phyloP scores from a whole-genome alignment of 768 basidiomycete species.

The Pisolithus microcarpus region DNA sequence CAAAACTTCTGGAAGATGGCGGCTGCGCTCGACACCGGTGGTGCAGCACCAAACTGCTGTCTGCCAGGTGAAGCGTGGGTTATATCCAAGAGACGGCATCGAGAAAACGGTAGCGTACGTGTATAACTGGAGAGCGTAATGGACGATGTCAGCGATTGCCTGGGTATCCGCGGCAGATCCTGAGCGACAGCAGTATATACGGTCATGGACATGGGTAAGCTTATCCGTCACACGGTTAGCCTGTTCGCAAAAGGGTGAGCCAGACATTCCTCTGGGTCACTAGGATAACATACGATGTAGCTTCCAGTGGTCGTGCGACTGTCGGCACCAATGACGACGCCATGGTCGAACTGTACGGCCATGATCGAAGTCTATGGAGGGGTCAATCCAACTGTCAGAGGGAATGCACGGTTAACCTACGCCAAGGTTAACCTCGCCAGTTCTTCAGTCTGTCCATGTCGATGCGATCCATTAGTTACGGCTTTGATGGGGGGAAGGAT shows the following conservation, averaged over 20 bases:
- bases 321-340: conserved; percentile 96
- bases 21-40: conserved; percentile 78
- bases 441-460: conserved; percentile 85
- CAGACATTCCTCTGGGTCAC: background rate
- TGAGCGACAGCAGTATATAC: conserved; percentile 98
- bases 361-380: conserved; percentile 86
- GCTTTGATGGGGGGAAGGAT: conserved; percentile 17
- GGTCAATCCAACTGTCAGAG: background rate
- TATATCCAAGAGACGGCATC: background rate
- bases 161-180: conserved; percentile 98
- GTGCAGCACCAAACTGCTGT: conserved; percentile 55
- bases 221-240: conserved; percentile 99
- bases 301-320: conserved; percentile 94
- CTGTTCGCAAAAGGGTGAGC: conserved; percentile 32
- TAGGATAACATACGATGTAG: conserved; percentile 67
- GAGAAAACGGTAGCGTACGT: conserved; percentile 38
- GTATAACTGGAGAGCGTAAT: conserved; percentile 72
- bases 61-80: conserved; percentile 21
- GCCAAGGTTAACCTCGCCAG: conserved; percentile 95
- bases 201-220: conserved; percentile 92
- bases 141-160: conserved; percentile 87
- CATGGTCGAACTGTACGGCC: conserved; percentile 94
- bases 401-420: conserved; percentile 43
- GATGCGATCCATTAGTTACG: conserved; percentile 50
- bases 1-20: conserved; percentile 79